A percentile compares a stretch with the other conserved stretches of the same genome.
phyloP scores from a whole-genome alignment of 2,329 filamentous ascomycete species.

The Ceratocystis colombiana region DNA sequence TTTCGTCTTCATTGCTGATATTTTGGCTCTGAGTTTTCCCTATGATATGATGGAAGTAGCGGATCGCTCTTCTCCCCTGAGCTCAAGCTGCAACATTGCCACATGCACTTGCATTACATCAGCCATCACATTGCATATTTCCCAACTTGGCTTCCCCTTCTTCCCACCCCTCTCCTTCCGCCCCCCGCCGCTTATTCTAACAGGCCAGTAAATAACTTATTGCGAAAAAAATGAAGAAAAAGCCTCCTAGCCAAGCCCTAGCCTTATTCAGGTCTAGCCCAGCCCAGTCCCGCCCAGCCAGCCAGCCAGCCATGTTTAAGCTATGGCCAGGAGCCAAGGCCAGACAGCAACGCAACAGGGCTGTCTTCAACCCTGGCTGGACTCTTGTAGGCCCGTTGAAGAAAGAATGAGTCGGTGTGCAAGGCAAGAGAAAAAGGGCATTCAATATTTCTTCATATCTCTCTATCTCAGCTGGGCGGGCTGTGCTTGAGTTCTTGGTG shows the following conservation, averaged over 20 bases:
- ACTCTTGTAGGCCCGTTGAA: background rate
- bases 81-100: background rate
- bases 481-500: background rate
- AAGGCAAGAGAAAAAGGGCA: background rate
- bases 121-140: background rate
- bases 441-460: background rate
- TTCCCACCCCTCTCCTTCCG: background rate
- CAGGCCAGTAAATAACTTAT: too few species aligned
- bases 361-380: background rate
- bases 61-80: background rate
- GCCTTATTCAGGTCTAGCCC: constrained; percentile 9
- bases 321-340: background rate
- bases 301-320: constrained; percentile 2
- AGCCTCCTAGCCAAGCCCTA: background rate
- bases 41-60: background rate
- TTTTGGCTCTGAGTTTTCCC: background rate
- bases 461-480: background rate
- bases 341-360: too few species aligned
- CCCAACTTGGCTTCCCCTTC: background rate
- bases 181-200: background rate
- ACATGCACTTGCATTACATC: constrained; percentile 9
- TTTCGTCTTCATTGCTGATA: background rate
- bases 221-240: background rate
- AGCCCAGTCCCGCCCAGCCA: constrained; percentile 6
- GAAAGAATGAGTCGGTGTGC: constrained; percentile 5